Evolutionary conservation across 2,329 filamentous ascomycete genomes (phyloP).

Genomic region (Penicillium sp.): DNA sequence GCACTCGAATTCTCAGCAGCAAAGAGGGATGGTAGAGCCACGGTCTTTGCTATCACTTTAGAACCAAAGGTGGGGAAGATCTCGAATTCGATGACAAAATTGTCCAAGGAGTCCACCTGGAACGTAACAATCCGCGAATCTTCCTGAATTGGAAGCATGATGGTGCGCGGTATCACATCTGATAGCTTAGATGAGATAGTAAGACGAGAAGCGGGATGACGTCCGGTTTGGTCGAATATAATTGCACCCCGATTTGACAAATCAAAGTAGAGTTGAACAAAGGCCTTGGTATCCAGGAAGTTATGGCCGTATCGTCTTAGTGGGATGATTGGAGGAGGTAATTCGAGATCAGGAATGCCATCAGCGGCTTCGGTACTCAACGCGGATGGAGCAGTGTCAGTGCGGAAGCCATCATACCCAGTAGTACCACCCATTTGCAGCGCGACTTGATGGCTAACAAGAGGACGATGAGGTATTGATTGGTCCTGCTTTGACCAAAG

Average conservation of each 20-base stretch:
- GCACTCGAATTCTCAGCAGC: conserved; percentile 69
- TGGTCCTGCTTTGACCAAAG: conserved; percentile 49
- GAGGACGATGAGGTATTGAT: conserved; percentile 23
- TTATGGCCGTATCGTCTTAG: conserved; percentile 94
- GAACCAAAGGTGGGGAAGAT: conserved; percentile 97
- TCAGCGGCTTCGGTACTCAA: conserved; percentile 57
- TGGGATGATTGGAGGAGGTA: conserved; percentile 94
- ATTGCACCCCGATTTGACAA: conserved; percentile 65
- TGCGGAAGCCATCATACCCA: conserved; percentile 24
- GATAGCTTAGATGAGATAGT: conserved; percentile 96
- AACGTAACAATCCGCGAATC: conserved; percentile 92
- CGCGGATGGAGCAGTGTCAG: conserved; percentile 35
- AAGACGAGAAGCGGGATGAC: conserved; percentile 89
- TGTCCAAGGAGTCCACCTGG: conserved; percentile 88
- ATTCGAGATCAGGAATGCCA: conserved; percentile 83
- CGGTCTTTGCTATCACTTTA: conserved; percentile 93
- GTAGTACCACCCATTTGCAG: conserved; percentile 23
- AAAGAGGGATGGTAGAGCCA: conserved; percentile 85
- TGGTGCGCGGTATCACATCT: conserved; percentile 92
- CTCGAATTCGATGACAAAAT: conserved; percentile 93
- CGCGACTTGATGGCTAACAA: conserved; percentile 27
- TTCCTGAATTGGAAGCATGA: conserved; percentile 92
- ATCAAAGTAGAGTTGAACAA: conserved; percentile 88
- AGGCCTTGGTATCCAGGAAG: conserved; percentile 95
- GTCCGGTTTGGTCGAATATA: conserved; percentile 93